Percentiles rank a stretch among this genome's conserved stretches.
phyloP scores from a whole-genome alignment of 2,329 filamentous ascomycete species.

The Daldinia eschscholtzii region DNA sequence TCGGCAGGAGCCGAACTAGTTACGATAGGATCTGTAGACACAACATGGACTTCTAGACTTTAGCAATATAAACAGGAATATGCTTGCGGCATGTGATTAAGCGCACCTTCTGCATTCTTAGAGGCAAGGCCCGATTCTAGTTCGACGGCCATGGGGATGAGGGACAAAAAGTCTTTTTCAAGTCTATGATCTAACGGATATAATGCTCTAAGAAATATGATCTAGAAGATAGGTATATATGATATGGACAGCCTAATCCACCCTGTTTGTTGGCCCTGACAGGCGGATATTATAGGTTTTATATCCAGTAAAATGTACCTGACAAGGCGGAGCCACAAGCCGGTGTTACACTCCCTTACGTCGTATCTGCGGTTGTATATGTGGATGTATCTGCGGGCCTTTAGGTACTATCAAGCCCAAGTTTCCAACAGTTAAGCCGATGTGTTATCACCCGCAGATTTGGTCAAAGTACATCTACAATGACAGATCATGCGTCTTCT shows the following conservation, averaged over 20 bases:
- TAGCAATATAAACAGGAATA: constrained; percentile 4
- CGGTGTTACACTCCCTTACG: constrained; percentile 14
- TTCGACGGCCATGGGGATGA: neutral
- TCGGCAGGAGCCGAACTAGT: constrained; percentile 1
- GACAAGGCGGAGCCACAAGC: constrained; percentile 8
- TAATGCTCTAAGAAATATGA: constrained; percentile 3
- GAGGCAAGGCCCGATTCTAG: neutral
- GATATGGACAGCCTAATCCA: neutral
- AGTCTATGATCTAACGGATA: constrained; percentile 7
- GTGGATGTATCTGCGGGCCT: constrained; percentile 5
- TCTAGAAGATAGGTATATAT: constrained; percentile 3
- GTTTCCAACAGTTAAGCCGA: constrained; percentile 1
- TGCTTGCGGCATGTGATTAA: neutral
- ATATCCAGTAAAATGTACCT: constrained; percentile 11
- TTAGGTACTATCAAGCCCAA: neutral
- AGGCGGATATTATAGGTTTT: constrained; percentile 13
- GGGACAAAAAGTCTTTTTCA: neutral
- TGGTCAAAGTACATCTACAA: constrained; percentile 11
- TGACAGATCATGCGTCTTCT: constrained; percentile 11
- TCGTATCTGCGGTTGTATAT: constrained; percentile 8
- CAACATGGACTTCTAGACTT: constrained; percentile 3
- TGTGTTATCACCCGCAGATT: constrained; percentile 6
- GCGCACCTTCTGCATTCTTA: constrained; percentile 3
- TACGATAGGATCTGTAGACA: constrained; percentile 4
- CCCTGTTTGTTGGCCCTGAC: neutral